These are phyloP conservation scores for Vaccinium darrowii DNA, from an alignment of 148 eudicot species.

Conservation along the genomic window DNA sequence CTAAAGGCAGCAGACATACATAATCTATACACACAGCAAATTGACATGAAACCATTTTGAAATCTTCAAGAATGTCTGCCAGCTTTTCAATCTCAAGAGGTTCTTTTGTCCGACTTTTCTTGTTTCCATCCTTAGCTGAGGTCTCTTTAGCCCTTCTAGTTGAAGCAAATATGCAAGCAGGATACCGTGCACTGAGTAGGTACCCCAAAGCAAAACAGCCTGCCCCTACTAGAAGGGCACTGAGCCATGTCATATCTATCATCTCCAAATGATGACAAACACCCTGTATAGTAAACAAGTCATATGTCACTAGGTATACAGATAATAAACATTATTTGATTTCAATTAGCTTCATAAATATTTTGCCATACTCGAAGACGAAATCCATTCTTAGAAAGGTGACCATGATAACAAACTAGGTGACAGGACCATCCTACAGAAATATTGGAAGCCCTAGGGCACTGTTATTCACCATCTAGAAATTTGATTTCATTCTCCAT, in stretches of 20 bases:
- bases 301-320: neutral
- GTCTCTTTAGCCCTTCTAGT: constrained; percentile 26
- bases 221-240: constrained; percentile 80
- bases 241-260: constrained; percentile 83
- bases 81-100: constrained; percentile 83
- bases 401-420: neutral
- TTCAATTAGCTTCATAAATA: neutral
- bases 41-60: constrained; percentile 68
- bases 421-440: neutral
- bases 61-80: constrained; percentile 88
- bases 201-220: constrained; percentile 89
- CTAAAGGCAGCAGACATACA: neutral
- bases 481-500: neutral
- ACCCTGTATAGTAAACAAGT: constrained; percentile 23
- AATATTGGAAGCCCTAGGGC: neutral
- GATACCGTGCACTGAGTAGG: constrained; percentile 51
- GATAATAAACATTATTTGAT: neutral
- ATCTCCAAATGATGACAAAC: constrained; percentile 27
- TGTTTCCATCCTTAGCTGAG: constrained; percentile 32
- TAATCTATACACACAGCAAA: neutral
- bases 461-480: neutral
- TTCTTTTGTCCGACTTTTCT: constrained; percentile 44
- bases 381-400: constrained; percentile 7
- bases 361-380: neutral
- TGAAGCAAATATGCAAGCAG: constrained; percentile 34